Evolutionary conservation across 1,284 basidiomycete species (phyloP).

Genomic region (Trichosporon asahii): DNA sequence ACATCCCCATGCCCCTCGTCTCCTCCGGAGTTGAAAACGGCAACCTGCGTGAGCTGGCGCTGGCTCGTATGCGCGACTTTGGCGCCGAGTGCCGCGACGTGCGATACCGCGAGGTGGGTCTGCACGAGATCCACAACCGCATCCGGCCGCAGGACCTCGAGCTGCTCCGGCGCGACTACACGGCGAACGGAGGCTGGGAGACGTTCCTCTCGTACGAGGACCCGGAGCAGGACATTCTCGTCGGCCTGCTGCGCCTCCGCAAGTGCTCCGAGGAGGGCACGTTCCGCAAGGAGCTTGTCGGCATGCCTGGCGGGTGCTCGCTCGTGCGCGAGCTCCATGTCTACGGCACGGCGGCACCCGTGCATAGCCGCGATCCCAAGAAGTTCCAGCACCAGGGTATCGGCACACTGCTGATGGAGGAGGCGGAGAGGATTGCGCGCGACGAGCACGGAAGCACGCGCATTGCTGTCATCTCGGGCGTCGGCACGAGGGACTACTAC

Average conservation of each 20-base stretch:
- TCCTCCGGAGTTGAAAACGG: slow-evolving; percentile 98
- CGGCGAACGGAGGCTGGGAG: slow-evolving; percentile 98
- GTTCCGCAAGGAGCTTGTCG: slow-evolving; percentile 87
- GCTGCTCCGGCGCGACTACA: slow-evolving; percentile 93
- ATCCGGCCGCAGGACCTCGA: slow-evolving; percentile 94
- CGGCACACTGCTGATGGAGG: slow-evolving; percentile 97
- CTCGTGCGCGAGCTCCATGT: slow-evolving; percentile 97
- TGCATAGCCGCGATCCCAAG: slow-evolving; percentile 94
- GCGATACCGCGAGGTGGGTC: slow-evolving; percentile 97
- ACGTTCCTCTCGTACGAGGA: slow-evolving; percentile 99
- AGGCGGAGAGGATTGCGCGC: slow-evolving; percentile 95
- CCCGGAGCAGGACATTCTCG: slow-evolving; percentile 91
- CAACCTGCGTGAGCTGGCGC: slow-evolving; percentile 90
- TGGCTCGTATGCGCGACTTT: slow-evolving; percentile 98
- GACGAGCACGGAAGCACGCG: slow-evolving; percentile 86
- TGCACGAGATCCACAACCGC: slow-evolving; percentile 98
- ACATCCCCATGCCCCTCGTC: slow-evolving; percentile 92
- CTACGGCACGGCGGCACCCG: slow-evolving; percentile 97
- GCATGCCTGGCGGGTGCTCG: slow-evolving; percentile 74
- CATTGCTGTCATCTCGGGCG: slow-evolving; percentile 92
- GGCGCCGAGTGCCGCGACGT: slow-evolving; percentile 97
- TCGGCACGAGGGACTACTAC: slow-evolving; percentile 93
- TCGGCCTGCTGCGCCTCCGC: slow-evolving; percentile 85
- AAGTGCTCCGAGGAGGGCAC: slow-evolving; percentile 97
- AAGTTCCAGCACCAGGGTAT: slow-evolving; percentile 99